Percentiles rank a stretch among this genome's conserved stretches.
Evolutionary conservation across 257 asterid genomes (phyloP).

Genomic region (Leonotis leonurus): DNA sequence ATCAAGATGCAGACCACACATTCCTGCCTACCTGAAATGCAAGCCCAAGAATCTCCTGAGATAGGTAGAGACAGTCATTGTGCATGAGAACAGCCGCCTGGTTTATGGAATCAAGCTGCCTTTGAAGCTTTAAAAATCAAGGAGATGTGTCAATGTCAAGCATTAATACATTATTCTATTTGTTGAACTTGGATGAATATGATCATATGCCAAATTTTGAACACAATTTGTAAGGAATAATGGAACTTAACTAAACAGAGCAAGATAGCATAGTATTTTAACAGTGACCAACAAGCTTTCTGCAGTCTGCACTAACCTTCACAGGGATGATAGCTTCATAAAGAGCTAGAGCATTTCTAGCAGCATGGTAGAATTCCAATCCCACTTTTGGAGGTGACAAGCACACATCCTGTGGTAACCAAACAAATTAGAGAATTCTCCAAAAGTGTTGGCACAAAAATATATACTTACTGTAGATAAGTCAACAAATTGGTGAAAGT

Average conservation of each 20-base stretch:
- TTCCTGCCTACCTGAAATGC: slow-evolving; percentile 69
- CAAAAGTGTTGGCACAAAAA: background rate
- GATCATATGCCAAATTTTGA: background rate
- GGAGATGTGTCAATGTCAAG: slow-evolving; percentile 17
- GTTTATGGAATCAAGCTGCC: slow-evolving; percentile 82
- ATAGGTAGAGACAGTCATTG: slow-evolving; percentile 87
- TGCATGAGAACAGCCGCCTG: slow-evolving; percentile 91
- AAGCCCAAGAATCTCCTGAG: slow-evolving; percentile 95
- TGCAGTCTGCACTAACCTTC: slow-evolving; percentile 81
- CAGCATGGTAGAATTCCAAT: slow-evolving; percentile 74
- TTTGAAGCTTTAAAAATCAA: slow-evolving; percentile 65
- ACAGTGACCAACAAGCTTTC: slow-evolving; percentile 8
- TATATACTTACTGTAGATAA: background rate
- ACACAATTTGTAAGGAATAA: background rate
- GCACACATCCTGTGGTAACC: slow-evolving; percentile 68
- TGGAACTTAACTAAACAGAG: slow-evolving; percentile 1
- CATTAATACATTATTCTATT: background rate
- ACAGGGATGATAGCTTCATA: slow-evolving; percentile 89
- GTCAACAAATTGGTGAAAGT: background rate
- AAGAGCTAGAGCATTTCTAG: slow-evolving; percentile 76
- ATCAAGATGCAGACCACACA: slow-evolving; percentile 1
- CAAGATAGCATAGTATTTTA: background rate
- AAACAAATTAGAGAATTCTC: slow-evolving; percentile 14
- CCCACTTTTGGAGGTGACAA: slow-evolving; percentile 82
- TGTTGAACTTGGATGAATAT: background rate